These are phyloP conservation scores for Saccharum hybrid DNA, from an alignment of 202 grass and related monocot genomes.

Conservation along the genomic window DNA sequence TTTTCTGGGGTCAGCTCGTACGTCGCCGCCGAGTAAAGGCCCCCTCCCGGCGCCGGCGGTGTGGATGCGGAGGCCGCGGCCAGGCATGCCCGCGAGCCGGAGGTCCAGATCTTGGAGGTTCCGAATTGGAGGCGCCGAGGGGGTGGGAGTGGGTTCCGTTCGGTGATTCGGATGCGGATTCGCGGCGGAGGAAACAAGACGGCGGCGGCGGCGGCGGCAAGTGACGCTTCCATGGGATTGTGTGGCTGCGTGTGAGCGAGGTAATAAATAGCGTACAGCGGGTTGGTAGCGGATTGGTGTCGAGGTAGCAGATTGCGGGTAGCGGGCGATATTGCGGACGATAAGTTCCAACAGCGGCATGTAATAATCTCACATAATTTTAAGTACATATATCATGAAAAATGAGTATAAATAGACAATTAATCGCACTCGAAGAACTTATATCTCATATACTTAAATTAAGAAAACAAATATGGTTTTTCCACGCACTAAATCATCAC, in stretches of 20 bases:
- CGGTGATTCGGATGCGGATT: slow-evolving; percentile 37
- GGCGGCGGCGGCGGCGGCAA: slow-evolving; percentile 40
- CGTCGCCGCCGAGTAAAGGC: slow-evolving; percentile 70
- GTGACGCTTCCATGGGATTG: slow-evolving; percentile 43
- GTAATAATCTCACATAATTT: too few relatives aligned
- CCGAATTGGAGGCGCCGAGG: slow-evolving; percentile 26
- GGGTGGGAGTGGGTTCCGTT: neutral
- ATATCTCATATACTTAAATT: too few relatives aligned
- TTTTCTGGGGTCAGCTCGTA: slow-evolving; percentile 80
- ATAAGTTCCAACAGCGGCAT: too few relatives aligned
- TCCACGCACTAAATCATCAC: too few relatives aligned
- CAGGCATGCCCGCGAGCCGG: slow-evolving; percentile 25
- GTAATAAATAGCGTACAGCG: too few relatives aligned
- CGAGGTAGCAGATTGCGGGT: too few relatives aligned
- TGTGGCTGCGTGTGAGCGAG: slow-evolving; percentile 21
- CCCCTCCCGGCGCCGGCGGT: slow-evolving; percentile 50
- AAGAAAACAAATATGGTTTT: too few relatives aligned
- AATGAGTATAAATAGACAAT: too few relatives aligned
- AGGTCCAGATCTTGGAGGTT: slow-evolving; percentile 38
- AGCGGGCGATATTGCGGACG: too few relatives aligned
- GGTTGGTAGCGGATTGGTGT: too few relatives aligned
- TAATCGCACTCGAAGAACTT: too few relatives aligned
- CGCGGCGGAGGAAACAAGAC: slow-evolving; percentile 24
- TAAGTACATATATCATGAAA: too few relatives aligned
- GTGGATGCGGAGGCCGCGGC: slow-evolving; percentile 59